Base-by-base conservation (phyloP, 768 basidiomycete species). In the Artomyces pyxidatus region DNA sequence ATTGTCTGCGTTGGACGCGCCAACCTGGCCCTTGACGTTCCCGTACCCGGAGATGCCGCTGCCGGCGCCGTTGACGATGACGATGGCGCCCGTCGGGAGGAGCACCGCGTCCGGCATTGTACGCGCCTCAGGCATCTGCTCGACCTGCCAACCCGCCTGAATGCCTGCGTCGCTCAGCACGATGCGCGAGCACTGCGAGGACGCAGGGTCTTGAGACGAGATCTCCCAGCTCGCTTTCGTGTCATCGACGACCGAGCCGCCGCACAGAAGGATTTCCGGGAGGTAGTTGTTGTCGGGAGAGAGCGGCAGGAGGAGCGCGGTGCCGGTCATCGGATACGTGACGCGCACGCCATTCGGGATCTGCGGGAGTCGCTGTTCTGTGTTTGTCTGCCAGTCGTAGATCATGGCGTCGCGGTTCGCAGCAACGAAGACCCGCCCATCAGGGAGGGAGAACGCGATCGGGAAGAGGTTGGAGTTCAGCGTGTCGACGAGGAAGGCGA, bases 391-490 rank as follows among this genome's bases (percentile, higher is more conserved):
- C 86, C 85, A 88, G 63, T 89, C 74, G 57, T 89, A 90, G 53
- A 89, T 80, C 71, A 82, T 87, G 6, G 85, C 83, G 50, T 88
- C 81, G 29, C 69, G 77, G 60, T 89, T 88, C 4, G 88, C 88
- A 25, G 84, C 86, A 45, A 90, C 72, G 62, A 88, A 89, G 3
- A 89, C 55, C 22, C 63, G 77, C 9, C 82, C 83, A 53, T 86
- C 76, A 14, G 88, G 83, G 37, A 90, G 75, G 37, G 71, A 58
- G 57, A 89, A 85, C 11, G 80, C 82, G 51, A 87, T 82, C 1
- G 86, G 86, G 54, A 90, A 90, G 22, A 90, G 71, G 61, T 90
- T 90, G n/a, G 88, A 80, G 59, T 82, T 85, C 50, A 90, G 69
- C 3, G 88, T 88, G 49, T 81, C 76, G 51, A 71, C 69, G 14